Base-by-base conservation (phyloP, 208 protist genomes). In the Trypanosomatidae sp. region DNA sequence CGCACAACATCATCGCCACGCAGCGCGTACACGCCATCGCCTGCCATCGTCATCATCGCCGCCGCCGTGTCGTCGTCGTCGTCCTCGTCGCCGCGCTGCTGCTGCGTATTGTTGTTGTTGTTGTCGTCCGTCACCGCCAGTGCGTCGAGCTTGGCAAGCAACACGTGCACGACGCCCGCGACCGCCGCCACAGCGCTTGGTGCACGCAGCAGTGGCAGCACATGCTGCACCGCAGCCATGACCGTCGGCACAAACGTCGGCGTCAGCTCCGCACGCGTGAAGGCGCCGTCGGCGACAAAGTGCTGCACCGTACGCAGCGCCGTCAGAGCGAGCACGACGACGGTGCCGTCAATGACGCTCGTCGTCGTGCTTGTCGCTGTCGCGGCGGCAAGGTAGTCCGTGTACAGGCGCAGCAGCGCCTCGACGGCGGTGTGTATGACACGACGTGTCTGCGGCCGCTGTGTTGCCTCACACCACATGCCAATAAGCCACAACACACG, bases 381-480 rank as follows among this genome's bases (percentile, higher is more conserved):
- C n/a, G n/a, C n/a, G n/a, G n/a, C n/a, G n/a, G n/a, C n/a, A n/a
- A n/a, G 33, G 8, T 43, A 61, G 2, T 47, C 47, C 13, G 32
- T 19, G 21, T 64, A 49, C 16, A 55, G 35, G 20, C 58, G 47
- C 18, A 88, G 41, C 27, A 91, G 49, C 30, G 46, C 51, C 26
- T 66, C 59, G n/a, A 91, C 49, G 0, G 70, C 67, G 0, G 43
- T 37, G 35, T 88, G 70, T 0, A 92, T 69, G 19, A 54, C 25
- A 18, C 33, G 45, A 3, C 83, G 78, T 15, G 69, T 20, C 10
- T 11, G 24, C 2, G 43, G 19, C 26, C 71, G 28, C 0, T 44
- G 50, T 0, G 84, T 71, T 1, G 74, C 79, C 41, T 79, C 83
- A 30, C 83, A 92, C 79, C 83, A 92, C 83, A 88, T 88, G 0